Percentiles rank a stretch among this genome's conserved stretches.
phyloP scores from a whole-genome alignment of 129 eudicot species.

The Saussurea involucrata region DNA sequence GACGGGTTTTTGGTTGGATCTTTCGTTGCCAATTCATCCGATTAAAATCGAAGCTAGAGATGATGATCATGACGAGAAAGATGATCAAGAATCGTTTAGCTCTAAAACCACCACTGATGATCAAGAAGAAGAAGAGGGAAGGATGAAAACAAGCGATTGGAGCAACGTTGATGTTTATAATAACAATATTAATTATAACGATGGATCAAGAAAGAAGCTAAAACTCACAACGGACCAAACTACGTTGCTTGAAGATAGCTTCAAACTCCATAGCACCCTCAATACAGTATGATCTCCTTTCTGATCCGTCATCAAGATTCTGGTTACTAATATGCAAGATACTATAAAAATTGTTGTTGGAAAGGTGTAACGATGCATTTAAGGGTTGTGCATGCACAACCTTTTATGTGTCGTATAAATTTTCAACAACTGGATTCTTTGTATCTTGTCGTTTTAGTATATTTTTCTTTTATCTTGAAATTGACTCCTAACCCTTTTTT shows the following conservation, averaged over 20 bases:
- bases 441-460: not conserved
- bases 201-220: constrained; percentile 46
- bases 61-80: constrained; percentile 11
- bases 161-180: constrained; percentile 9
- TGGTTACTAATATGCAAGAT: not conserved
- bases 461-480: not conserved
- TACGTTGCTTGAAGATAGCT: constrained; percentile 49
- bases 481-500: not conserved
- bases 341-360: not conserved
- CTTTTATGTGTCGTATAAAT: not conserved
- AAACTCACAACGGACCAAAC: constrained; percentile 52
- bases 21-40: constrained; percentile 39
- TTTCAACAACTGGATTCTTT: not conserved
- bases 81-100: constrained; percentile 28
- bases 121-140: constrained; percentile 24
- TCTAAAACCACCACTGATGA: constrained; percentile 25
- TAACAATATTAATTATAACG: constrained; percentile 21
- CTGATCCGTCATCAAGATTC: not conserved
- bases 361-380: not conserved
- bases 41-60: constrained; percentile 17
- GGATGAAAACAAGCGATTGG: constrained; percentile 13
- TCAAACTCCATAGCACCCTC: constrained; percentile 46
- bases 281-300: constrained; percentile 29
- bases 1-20: constrained; percentile 41
- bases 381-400: not conserved